Evolutionary conservation across 805 yeast species (phyloP), one percentile per base, ranked within the genome.

Genomic region (Metschnikowia borealis): DNA sequence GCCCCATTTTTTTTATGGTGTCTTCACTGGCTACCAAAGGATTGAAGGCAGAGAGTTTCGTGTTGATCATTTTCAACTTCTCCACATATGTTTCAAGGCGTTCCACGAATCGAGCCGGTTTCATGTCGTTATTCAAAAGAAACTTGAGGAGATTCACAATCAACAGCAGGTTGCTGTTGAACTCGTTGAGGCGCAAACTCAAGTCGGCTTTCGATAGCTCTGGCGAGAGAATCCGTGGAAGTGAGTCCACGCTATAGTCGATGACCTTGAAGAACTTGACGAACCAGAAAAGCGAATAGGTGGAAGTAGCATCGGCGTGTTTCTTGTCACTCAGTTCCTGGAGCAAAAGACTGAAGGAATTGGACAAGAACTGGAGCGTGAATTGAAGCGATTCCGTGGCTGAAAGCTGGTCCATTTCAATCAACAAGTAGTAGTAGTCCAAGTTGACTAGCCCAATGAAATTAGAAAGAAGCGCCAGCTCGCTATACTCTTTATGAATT

Each of bases 321-420:
- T 56, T 56, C 36, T 51, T 51, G 21, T 49, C 58, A 6, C 52
- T 37, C 42, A 32, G 52, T 33, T 55, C 60, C 11, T 62, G 51
- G 32, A 69, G 59, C 13, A 73, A 54, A 44, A 73, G 63, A 13
- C 72, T 61, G 52, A 71, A 73, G 11, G 71, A 69, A 54, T 69
- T 70, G 21, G 72, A 68, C 38, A 73, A 59, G 51, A 72, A 73
- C 51, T 73, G 77, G 15, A 71, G 61, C 6, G 75, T 66, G 55
- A 72, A 72, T 53, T 73, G 77, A 43, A 65, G 65, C 46, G 70
- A 66, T 49, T 73, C 71, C 15, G 69, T 66, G 5, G 66, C 50
- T 8, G 73, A 67, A 2, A 71, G 50, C 56, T 71, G 76, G 58
- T 73, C 77, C 26, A 74, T 54, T 56, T 74, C 78, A 21, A 72